Conservation (phyloP, 2,329 filamentous ascomycete genomes). For the Hymenoscyphus repandus region DNA sequence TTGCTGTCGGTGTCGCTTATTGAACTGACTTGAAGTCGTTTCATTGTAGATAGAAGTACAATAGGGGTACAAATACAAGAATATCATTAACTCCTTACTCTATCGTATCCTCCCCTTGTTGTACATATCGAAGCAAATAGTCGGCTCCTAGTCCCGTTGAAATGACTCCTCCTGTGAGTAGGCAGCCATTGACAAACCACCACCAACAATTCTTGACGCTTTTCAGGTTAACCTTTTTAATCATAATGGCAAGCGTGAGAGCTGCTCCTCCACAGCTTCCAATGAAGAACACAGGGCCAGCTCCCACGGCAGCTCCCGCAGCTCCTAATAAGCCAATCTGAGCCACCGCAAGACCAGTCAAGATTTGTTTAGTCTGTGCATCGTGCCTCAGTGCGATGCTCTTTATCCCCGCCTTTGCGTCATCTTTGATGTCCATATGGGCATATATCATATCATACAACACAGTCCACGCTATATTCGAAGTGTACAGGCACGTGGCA, state of each 20-base stretch:
- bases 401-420: slow-evolving; percentile 82
- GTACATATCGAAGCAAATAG: slow-evolving; percentile 49
- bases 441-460: slow-evolving; percentile 93
- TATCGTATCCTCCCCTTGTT: slow-evolving; percentile 9
- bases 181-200: slow-evolving; percentile 70
- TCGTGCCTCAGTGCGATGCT: slow-evolving; percentile 79
- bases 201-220: slow-evolving; percentile 66
- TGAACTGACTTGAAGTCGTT: not conserved
- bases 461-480: slow-evolving; percentile 81
- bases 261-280: slow-evolving; percentile 62
- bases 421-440: slow-evolving; percentile 85
- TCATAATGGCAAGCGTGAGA: slow-evolving; percentile 59
- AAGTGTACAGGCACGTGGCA: slow-evolving; percentile 66
- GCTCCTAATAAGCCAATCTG: slow-evolving; percentile 67
- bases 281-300: slow-evolving; percentile 62
- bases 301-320: slow-evolving; percentile 63
- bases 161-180: slow-evolving; percentile 61
- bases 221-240: slow-evolving; percentile 60
- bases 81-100: not conserved
- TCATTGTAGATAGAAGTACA: not conserved
- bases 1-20: too few species aligned
- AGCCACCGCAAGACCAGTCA: slow-evolving; percentile 62
- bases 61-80: not conserved
- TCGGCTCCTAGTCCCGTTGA: slow-evolving; percentile 54
- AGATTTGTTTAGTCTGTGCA: slow-evolving; percentile 68